Conservation (phyloP, 345 rosid genomes). For the Syzygium oleosum region DNA sequence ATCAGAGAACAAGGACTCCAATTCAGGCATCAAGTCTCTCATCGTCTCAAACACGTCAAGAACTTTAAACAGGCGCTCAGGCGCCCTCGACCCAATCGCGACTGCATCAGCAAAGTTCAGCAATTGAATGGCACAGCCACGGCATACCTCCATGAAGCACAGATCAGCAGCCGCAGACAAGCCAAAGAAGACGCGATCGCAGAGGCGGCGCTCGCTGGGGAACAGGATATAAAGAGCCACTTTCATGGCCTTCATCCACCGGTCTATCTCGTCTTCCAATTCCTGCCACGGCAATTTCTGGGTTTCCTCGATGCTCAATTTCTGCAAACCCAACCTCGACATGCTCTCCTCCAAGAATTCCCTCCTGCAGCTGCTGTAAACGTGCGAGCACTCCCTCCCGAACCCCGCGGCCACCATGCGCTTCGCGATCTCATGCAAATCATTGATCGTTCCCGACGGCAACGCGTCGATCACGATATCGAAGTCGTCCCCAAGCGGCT, state of each 20-base stretch:
- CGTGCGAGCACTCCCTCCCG: conserved; percentile 67
- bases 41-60: conserved; percentile 77
- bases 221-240: conserved; percentile 70
- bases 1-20: conserved; percentile 58
- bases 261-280: conserved; percentile 74
- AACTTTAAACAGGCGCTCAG: conserved; percentile 81
- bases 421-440: conserved; percentile 80
- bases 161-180: conserved; percentile 60
- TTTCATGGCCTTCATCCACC: conserved; percentile 77
- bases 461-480: conserved; percentile 80
- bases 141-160: conserved; percentile 93
- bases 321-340: conserved; percentile 62
- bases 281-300: conserved; percentile 74
- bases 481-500: conserved; percentile 55
- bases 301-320: conserved; percentile 74
- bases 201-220: conserved; percentile 91
- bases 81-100: conserved; percentile 70
- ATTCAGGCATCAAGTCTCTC: conserved; percentile 75
- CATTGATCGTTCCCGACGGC: conserved; percentile 69
- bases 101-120: conserved; percentile 69
- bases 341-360: conserved; percentile 82
- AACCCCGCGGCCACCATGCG: conserved; percentile 81
- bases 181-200: conserved; percentile 76
- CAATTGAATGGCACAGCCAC: conserved; percentile 65
- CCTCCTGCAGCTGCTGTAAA: conserved; percentile 65